Evolutionary conservation across 163 green algal species (phyloP).

Genomic region (Smithsoniella earleae): DNA sequence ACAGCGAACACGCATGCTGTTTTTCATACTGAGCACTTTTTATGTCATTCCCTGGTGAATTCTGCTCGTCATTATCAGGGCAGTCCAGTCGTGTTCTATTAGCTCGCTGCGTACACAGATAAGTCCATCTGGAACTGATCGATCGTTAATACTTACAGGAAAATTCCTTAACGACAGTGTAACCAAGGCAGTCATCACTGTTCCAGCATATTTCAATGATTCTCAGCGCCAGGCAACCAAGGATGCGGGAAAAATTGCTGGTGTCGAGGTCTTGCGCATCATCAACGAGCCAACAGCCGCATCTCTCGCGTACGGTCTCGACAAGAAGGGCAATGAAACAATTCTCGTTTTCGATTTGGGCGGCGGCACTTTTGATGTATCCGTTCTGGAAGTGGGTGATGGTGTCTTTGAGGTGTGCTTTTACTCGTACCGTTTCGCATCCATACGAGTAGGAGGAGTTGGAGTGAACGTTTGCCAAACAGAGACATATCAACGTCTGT

Average conservation of each 20-base stretch:
- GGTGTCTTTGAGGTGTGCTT: constrained; percentile 93
- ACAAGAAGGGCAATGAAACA: constrained; percentile 93
- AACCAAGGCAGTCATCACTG: constrained; percentile 94
- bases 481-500: too few species aligned
- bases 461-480: too few species aligned
- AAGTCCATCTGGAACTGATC: background rate
- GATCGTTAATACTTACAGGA: constrained; percentile 30
- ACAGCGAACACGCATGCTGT: too few species aligned
- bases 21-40: too few species aligned
- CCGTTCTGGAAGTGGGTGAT: constrained; percentile 89
- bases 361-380: constrained; percentile 95
- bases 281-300: constrained; percentile 98
- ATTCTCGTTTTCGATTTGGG: constrained; percentile 98
- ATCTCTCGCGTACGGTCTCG: constrained; percentile 91
- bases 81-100: too few species aligned
- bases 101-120: too few species aligned
- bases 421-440: too few species aligned
- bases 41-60: too few species aligned
- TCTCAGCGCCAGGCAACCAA: constrained; percentile 88
- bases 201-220: constrained; percentile 99
- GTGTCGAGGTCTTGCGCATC: constrained; percentile 94
- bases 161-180: constrained; percentile 93
- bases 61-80: too few species aligned
- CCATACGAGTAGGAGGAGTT: too few species aligned
- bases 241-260: constrained; percentile 97